phyloP scores from a whole-genome alignment of 169 alveolate species.

The Plasmodium vivax region DNA sequence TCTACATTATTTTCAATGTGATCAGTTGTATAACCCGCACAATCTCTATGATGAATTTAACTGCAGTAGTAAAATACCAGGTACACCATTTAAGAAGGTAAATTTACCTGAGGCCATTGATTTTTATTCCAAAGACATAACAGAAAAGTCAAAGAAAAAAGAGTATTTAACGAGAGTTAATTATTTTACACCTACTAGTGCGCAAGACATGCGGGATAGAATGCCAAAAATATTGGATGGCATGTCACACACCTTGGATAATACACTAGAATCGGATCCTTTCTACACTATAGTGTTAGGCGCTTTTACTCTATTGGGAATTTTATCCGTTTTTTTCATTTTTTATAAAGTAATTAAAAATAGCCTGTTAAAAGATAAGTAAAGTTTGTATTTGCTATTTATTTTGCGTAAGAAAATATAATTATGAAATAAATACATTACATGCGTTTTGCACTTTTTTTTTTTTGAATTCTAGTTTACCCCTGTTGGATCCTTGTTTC shows the following conservation, averaged over 20 bases:
- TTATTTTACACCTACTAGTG: too few species aligned
- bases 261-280: background rate
- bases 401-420: background rate
- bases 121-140: too few species aligned
- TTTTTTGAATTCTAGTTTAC: background rate
- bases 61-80: background rate
- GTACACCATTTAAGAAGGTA: background rate
- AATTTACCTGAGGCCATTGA: too few species aligned
- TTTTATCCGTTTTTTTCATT: background rate
- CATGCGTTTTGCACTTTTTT: background rate
- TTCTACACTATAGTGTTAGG: background rate
- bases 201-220: too few species aligned
- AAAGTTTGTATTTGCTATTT: background rate
- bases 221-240: too few species aligned
- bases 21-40: too few species aligned
- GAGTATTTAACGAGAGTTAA: too few species aligned
- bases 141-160: too few species aligned
- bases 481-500: background rate
- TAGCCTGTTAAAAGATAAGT: background rate
- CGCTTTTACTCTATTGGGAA: background rate
- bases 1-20: too few species aligned
- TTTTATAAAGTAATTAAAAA: too few species aligned
- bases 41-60: background rate
- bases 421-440: background rate
- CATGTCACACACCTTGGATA: background rate